Evolutionary conservation across 2,329 filamentous ascomycete species (phyloP).

Genomic region (Chrysosphaeria jannelii): DNA sequence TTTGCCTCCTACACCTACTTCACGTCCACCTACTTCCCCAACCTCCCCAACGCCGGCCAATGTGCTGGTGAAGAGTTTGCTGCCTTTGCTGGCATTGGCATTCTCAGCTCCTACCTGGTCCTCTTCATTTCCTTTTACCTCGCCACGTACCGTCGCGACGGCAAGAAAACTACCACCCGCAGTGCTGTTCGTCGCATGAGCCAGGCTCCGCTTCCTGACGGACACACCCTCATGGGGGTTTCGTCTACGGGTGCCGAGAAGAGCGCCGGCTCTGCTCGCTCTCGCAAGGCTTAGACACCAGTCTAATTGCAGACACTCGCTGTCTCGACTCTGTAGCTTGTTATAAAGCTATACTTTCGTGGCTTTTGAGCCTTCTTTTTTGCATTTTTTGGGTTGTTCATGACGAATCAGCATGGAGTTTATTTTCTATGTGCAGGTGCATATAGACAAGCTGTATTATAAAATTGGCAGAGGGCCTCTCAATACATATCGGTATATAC

Average conservation of each 20-base stretch:
- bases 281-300: slow-evolving; percentile 31
- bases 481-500: too few species aligned
- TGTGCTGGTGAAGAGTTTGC: slow-evolving; percentile 95
- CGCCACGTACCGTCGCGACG: slow-evolving; percentile 75
- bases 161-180: slow-evolving; percentile 51
- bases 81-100: slow-evolving; percentile 70
- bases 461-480: too few species aligned
- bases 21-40: slow-evolving; percentile 81
- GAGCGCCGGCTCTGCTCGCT: slow-evolving; percentile 22
- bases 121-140: slow-evolving; percentile 99
- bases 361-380: too few species aligned
- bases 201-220: slow-evolving; percentile 45
- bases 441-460: too few species aligned
- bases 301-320: slow-evolving; percentile 1
- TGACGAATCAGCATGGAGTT: too few species aligned
- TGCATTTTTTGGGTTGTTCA: too few species aligned
- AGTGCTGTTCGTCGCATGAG: slow-evolving; percentile 40
- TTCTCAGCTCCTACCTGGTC: slow-evolving; percentile 79
- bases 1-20: slow-evolving; percentile 55
- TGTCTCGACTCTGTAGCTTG: too few species aligned
- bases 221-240: slow-evolving; percentile 37
- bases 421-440: too few species aligned
- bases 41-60: slow-evolving; percentile 53
- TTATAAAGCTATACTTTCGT: too few species aligned
- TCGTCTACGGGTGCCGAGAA: slow-evolving; percentile 18